Evolutionary conservation across 805 yeast species (phyloP).

Genomic region (Wickerhamomyces bisporus): DNA sequence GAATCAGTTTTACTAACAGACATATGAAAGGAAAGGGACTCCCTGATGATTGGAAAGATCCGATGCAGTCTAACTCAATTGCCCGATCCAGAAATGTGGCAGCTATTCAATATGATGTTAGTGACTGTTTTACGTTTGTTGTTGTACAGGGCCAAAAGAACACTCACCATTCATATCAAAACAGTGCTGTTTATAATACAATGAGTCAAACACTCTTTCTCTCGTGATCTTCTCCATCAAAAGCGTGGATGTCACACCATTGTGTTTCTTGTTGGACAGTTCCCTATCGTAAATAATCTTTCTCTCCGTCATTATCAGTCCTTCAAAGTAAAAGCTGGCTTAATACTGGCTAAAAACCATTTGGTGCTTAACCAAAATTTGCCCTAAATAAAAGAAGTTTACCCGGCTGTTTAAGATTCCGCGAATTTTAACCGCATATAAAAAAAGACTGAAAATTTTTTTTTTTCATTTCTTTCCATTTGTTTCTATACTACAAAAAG

Average conservation of each 20-base stretch:
- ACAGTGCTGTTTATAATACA: constrained; percentile 56
- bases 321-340: neutral
- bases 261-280: constrained; percentile 21
- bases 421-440: neutral
- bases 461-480: constrained; percentile 2
- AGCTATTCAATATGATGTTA: constrained; percentile 25
- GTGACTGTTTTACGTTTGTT: too few species aligned
- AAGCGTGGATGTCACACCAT: constrained; percentile 43
- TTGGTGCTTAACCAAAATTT: too few species aligned
- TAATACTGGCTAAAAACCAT: neutral
- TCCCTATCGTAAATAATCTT: constrained; percentile 16
- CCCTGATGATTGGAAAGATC: constrained; percentile 51
- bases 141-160: too few species aligned
- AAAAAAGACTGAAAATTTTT: neutral
- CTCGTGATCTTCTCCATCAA: constrained; percentile 54
- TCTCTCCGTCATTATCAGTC: neutral
- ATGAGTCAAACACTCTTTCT: constrained; percentile 49
- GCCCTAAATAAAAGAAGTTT: neutral
- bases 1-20: constrained; percentile 68
- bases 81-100: constrained; percentile 46
- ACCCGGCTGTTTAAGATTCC: neutral
- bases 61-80: constrained; percentile 42
- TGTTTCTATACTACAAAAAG: neutral
- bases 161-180: constrained; percentile 34
- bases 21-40: constrained; percentile 73